phyloP scores from a whole-genome alignment of 257 asterid genomes.

The Ballota nigra region DNA sequence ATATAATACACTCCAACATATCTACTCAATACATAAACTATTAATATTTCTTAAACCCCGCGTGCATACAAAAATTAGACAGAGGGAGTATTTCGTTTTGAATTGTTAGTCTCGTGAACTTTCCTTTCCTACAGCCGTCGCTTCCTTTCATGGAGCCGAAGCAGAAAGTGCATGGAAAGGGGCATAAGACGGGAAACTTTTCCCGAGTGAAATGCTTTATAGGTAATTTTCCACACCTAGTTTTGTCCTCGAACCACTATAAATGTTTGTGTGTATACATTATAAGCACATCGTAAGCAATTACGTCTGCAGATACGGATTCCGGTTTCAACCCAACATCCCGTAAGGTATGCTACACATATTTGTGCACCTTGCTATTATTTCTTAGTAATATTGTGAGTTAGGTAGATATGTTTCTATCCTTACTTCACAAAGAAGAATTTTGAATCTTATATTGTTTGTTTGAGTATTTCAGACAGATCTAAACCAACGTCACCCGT shows the following conservation, averaged over 20 bases:
- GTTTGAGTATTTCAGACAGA: slow-evolving; percentile 48
- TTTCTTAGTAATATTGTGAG: not conserved
- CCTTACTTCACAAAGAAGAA: not conserved
- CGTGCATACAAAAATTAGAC: no score
- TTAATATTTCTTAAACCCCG: no score
- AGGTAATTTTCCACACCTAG: slow-evolving; percentile 37
- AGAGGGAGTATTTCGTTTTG: not conserved
- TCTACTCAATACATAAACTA: no score
- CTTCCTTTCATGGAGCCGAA: slow-evolving; percentile 82
- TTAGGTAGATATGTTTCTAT: not conserved
- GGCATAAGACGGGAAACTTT: slow-evolving; percentile 45
- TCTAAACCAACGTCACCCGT: slow-evolving; percentile 59
- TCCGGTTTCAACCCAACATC: slow-evolving; percentile 73
- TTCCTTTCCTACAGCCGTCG: slow-evolving; percentile 40
- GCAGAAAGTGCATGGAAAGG: slow-evolving; percentile 37
- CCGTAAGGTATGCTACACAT: slow-evolving; percentile 47
- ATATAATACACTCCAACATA: no score
- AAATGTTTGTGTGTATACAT: not conserved
- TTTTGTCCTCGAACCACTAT: not conserved
- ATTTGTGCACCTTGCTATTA: not conserved
- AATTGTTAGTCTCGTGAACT: not conserved
- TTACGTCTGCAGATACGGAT: slow-evolving; percentile 69
- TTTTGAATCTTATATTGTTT: not conserved
- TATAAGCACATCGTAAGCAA: no score
- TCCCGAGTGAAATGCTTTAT: slow-evolving; percentile 74